Evolutionary conservation across 345 rosid species (phyloP), one percentile per base, ranked within the genome.

Genomic region (Cardamine occulta): DNA sequence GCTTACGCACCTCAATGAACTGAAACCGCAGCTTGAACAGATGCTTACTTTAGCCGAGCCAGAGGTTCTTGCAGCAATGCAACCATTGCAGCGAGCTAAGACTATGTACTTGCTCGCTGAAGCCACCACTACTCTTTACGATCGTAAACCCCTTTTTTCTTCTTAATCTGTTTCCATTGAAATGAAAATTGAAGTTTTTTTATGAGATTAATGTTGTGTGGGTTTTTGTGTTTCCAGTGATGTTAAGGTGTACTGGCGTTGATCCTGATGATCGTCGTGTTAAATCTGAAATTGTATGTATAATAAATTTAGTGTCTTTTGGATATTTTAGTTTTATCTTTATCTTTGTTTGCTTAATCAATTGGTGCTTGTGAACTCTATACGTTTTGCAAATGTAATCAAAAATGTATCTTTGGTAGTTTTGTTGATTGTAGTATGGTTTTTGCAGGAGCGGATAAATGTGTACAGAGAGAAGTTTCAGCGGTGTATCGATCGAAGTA

Each of bases 211-310:
- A 28, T 35, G 53, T 51, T 39, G 49, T 74, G 60, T 17, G 42
- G 17, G 10, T 66, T 29, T 70, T 55, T 72, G 56, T 39, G 68
- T 81, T 75, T 79, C 6, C 83, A 93, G 99, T 96, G 91, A 87
- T 85, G 81, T 69, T 96, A 81, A 93, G 94, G 79, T 88, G 97
- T 69, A 79, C 53, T 45, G 99, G 99, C 5, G 81, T 85, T 58
- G 77, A 89, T 74, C 98, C 89, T 44, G 89, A 87, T 35, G 93
- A 91, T 45, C 99, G 93, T 85, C 94, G 87, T 40, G 83, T 90
- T 1, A 91, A 93, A 82, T 84, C 95, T 11, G 98, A 96, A 83
- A 88, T 93, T 52, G 99, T 93, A 87, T 74, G 85, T 80, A 12
- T 35, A 21, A 28, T 35, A 21, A 45, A 4, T 68, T 58, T 44